These are phyloP conservation scores for Cutaneotrichosporon dermatis DNA, from an alignment of 1,284 basidiomycete genomes.

Conservation along the genomic window DNA sequence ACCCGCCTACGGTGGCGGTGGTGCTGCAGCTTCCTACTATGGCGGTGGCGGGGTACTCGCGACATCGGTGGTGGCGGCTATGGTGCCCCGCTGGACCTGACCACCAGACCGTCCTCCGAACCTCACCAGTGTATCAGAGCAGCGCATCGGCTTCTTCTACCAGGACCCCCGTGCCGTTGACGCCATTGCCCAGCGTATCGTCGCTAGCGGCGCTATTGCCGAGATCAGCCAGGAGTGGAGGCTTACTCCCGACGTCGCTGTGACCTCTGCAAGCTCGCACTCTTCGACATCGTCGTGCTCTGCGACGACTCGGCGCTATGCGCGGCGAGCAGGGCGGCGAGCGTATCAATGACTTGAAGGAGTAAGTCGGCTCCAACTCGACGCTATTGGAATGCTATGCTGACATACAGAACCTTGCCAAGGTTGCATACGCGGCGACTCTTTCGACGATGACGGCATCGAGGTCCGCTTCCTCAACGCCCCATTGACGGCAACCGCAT, in stretches of 20 bases:
- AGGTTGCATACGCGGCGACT: conserved; percentile 48
- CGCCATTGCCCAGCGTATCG: conserved; percentile 48
- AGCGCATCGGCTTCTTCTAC: conserved; percentile 51
- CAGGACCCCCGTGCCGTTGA: conserved; percentile 49
- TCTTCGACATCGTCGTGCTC: conserved; percentile 18
- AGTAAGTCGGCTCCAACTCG: conserved; percentile 23
- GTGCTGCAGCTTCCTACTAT: conserved; percentile 4
- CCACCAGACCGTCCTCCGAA: conserved; percentile 7
- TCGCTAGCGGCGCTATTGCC: conserved; percentile 42
- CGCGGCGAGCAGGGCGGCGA: conserved; percentile 13
- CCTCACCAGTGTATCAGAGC: conserved; percentile 48
- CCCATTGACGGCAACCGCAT: conserved; percentile 50
- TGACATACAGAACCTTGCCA: conserved; percentile 37
- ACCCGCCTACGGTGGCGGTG: background rate
- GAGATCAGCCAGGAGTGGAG: conserved; percentile 49
- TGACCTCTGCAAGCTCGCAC: conserved; percentile 18
- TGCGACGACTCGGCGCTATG: conserved; percentile 19
- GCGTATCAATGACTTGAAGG: conserved; percentile 42
- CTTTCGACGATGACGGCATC: conserved; percentile 51
- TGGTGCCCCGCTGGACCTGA: conserved; percentile 5
- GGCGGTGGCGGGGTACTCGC: conserved; percentile 3
- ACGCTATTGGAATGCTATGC: background rate
- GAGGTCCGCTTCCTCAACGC: conserved; percentile 50
- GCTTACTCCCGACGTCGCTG: conserved; percentile 49
- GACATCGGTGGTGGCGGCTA: conserved; percentile 4